A percentile compares a stretch with the other conserved stretches of the same genome.
phyloP scores from a whole-genome alignment of 306 rosid genomes.

The Malus fusca region DNA sequence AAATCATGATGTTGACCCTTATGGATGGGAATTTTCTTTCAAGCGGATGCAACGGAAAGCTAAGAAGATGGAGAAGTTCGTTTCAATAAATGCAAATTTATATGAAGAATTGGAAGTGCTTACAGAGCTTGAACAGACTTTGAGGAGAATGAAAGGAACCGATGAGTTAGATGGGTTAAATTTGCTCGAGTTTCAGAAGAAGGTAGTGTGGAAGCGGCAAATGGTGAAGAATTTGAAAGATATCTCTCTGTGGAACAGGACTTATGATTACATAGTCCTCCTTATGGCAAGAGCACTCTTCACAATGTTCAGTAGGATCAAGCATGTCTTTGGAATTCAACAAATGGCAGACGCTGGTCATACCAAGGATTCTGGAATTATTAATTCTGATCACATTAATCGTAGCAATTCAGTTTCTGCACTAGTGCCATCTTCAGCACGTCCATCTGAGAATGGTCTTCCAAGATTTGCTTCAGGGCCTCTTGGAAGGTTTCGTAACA shows the following conservation, averaged over 20 bases:
- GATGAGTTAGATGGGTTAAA: constrained; percentile 36
- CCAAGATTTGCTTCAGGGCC: constrained; percentile 90
- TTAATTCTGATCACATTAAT: constrained; percentile 39
- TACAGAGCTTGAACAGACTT: constrained; percentile 79
- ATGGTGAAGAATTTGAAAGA: constrained; percentile 74
- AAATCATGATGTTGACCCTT: constrained; percentile 44
- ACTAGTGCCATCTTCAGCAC: constrained; percentile 54
- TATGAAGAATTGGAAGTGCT: constrained; percentile 93
- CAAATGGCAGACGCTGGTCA: constrained; percentile 37
- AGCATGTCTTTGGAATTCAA: constrained; percentile 61
- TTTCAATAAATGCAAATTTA: constrained; percentile 67
- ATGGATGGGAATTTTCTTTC: constrained; percentile 57
- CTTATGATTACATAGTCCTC: constrained; percentile 62
- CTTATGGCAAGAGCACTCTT: constrained; percentile 70
- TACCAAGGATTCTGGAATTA: constrained; percentile 28
- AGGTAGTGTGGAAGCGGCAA: constrained; percentile 64
- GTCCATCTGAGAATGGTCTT: constrained; percentile 35
- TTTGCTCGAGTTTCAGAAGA: constrained; percentile 69
- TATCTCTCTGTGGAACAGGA: constrained; percentile 74
- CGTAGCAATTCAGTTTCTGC: constrained; percentile 73
- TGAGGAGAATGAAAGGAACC: constrained; percentile 64
- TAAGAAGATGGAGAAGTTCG: constrained; percentile 81
- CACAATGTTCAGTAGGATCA: constrained; percentile 68
- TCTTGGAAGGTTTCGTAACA: constrained; percentile 40
- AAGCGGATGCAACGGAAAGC: constrained; percentile 87